These are phyloP conservation scores for Barbatosphaeria neglecta DNA, from an alignment of 495 filamentous ascomycete species.

Conservation along the genomic window DNA sequence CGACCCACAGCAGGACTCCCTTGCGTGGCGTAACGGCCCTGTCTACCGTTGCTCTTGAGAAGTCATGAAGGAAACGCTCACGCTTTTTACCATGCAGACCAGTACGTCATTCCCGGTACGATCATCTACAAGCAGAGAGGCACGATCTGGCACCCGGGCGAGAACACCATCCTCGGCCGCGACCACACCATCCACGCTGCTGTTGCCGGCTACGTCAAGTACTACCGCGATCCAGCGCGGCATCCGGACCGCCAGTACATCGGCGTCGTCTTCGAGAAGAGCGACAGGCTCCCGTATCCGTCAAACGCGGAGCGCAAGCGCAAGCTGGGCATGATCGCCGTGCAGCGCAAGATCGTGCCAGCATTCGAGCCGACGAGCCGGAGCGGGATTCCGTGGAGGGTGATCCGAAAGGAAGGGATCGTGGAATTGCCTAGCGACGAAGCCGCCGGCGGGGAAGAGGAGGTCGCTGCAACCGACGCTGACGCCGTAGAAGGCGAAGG, in stretches of 20 bases:
- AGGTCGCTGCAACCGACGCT: neutral
- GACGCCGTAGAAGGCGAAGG: neutral
- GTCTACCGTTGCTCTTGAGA: too few species aligned
- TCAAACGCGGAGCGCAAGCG: constrained; percentile 54
- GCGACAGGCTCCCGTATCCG: constrained; percentile 62
- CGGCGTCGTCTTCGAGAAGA: constrained; percentile 73
- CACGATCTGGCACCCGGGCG: constrained; percentile 86
- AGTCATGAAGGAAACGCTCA: too few species aligned
- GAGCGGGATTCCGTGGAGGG: constrained; percentile 30
- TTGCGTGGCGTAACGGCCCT: too few species aligned
- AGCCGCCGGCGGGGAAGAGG: neutral
- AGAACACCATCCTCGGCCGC: constrained; percentile 87
- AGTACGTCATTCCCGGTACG: constrained; percentile 87
- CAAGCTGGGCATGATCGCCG: constrained; percentile 55
- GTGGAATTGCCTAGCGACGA: neutral
- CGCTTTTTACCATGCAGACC: constrained; percentile 36
- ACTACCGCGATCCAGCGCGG: constrained; percentile 73
- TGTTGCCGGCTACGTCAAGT: constrained; percentile 80
- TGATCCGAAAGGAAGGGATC: constrained; percentile 26
- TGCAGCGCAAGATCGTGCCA: constrained; percentile 15
- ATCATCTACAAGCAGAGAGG: constrained; percentile 97
- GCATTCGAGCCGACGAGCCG: constrained; percentile 17
- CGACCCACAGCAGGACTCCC: too few species aligned
- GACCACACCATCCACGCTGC: constrained; percentile 93
- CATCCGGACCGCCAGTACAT: constrained; percentile 85